These are phyloP conservation scores for Didymella arachidicola DNA, from an alignment of 2,329 filamentous ascomycete species.

Conservation along the genomic window DNA sequence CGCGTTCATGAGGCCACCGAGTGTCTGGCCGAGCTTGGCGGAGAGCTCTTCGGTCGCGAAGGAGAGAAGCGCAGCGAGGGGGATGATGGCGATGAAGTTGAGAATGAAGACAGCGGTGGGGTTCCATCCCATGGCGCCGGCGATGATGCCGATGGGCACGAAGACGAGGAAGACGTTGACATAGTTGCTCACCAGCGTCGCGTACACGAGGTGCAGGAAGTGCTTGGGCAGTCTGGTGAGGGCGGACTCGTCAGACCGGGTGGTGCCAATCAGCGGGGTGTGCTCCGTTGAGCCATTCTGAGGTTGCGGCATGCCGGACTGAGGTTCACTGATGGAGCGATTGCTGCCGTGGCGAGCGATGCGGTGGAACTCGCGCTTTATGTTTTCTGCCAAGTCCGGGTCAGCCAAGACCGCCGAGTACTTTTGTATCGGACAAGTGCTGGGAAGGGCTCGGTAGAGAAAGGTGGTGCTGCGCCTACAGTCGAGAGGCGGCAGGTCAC, in stretches of 20 bases:
- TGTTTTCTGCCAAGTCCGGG: constrained; percentile 39
- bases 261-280: constrained; percentile 41
- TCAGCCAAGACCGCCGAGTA: constrained; percentile 36
- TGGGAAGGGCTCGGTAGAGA: constrained; percentile 7
- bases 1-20: constrained; percentile 77
- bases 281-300: constrained; percentile 42
- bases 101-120: constrained; percentile 74
- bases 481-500: constrained; percentile 8
- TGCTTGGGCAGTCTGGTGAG: constrained; percentile 42
- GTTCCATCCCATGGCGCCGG: constrained; percentile 68
- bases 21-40: constrained; percentile 73
- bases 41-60: constrained; percentile 82
- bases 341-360: constrained; percentile 36
- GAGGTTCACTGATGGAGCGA: constrained; percentile 12
- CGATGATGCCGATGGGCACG: constrained; percentile 75
- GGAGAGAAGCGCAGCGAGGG: constrained; percentile 74
- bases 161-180: constrained; percentile 76
- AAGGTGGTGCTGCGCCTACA: constrained; percentile 11
- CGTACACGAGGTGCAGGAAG: constrained; percentile 51
- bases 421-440: constrained; percentile 11
- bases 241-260: constrained; percentile 34
- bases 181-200: constrained; percentile 59
- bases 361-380: constrained; percentile 46
- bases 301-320: constrained; percentile 32
- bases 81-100: constrained; percentile 83